These are phyloP conservation scores for Backusella morwellensis DNA, from an alignment of 192 early-diverging fungal genomes.

Conservation along the genomic window DNA sequence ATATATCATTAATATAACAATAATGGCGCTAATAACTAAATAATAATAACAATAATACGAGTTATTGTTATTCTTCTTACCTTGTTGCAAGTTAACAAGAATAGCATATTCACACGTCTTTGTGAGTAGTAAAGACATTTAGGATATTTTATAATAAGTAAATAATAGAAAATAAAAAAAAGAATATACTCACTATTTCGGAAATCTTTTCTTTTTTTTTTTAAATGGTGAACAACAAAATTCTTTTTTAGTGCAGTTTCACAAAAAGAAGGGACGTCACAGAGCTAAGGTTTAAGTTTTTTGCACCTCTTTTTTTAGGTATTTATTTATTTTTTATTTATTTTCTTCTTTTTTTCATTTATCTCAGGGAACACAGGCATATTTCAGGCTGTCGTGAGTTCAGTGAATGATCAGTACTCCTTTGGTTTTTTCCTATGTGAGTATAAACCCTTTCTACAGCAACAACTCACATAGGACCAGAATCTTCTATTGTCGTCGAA, in stretches of 20 bases:
- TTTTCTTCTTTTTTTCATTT: background rate
- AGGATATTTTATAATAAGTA: conserved; percentile 8
- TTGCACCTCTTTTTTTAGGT: background rate
- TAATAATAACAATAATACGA: background rate
- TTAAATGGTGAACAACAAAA: background rate
- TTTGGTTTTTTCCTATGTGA: background rate
- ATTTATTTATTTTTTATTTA: background rate
- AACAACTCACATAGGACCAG: background rate
- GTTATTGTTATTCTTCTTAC: background rate
- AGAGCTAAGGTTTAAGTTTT: background rate
- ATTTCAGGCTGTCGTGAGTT: background rate
- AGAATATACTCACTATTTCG: background rate
- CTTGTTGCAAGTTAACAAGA: conserved; percentile 36
- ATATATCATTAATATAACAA: background rate
- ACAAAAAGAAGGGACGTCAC: background rate
- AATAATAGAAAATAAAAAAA: background rate
- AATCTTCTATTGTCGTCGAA: background rate
- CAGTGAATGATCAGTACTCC: conserved; percentile 1
- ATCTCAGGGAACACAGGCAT: conserved; percentile 2
- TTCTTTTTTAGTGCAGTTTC: conserved; percentile 1
- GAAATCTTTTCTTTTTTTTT: conserved; percentile 2
- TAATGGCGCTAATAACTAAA: background rate
- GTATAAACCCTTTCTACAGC: background rate
- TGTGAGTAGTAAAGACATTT: conserved; percentile 36
- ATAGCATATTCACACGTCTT: conserved; percentile 38